phyloP scores from a whole-genome alignment of 2,329 filamentous ascomycete species.

The Aspergillus sp. region DNA sequence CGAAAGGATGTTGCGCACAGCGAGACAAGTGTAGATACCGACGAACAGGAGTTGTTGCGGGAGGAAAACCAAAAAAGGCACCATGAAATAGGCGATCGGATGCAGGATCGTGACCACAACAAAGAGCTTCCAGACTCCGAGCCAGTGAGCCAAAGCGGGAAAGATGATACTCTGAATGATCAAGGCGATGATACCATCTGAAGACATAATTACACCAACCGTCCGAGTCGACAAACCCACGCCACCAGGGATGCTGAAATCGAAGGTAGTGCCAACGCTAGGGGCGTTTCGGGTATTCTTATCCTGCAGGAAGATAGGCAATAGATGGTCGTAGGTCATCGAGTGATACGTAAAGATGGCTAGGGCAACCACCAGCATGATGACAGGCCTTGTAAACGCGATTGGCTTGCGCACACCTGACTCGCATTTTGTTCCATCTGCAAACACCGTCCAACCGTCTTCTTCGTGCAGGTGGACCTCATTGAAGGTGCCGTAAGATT shows the following conservation, averaged over 20 bases:
- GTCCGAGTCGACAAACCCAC: constrained; percentile 60
- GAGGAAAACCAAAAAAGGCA: constrained; percentile 60
- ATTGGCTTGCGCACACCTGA: constrained; percentile 37
- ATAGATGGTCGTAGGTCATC: constrained; percentile 87
- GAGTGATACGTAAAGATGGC: constrained; percentile 91
- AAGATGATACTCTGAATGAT: constrained; percentile 67
- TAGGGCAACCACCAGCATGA: constrained; percentile 71
- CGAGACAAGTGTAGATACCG: constrained; percentile 60
- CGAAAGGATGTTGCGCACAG: constrained; percentile 60
- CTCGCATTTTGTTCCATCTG: constrained; percentile 39
- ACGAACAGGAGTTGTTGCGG: constrained; percentile 49
- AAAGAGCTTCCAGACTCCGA: constrained; percentile 64
- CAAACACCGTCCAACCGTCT: constrained; percentile 46
- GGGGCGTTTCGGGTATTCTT: constrained; percentile 30
- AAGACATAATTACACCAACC: constrained; percentile 61
- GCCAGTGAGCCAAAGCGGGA: constrained; percentile 54
- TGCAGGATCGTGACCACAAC: constrained; percentile 59
- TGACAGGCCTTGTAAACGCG: constrained; percentile 58
- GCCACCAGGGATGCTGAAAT: constrained; percentile 56
- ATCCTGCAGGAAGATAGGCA: constrained; percentile 91
- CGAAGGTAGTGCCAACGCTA: constrained; percentile 24
- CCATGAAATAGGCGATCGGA: constrained; percentile 60
- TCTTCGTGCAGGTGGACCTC: constrained; percentile 49
- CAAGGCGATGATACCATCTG: constrained; percentile 65
- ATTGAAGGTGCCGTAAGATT: constrained; percentile 71